Evolutionary conservation across 2,329 filamentous ascomycete species (phyloP).

Genomic region (Aspergillus hortae): DNA sequence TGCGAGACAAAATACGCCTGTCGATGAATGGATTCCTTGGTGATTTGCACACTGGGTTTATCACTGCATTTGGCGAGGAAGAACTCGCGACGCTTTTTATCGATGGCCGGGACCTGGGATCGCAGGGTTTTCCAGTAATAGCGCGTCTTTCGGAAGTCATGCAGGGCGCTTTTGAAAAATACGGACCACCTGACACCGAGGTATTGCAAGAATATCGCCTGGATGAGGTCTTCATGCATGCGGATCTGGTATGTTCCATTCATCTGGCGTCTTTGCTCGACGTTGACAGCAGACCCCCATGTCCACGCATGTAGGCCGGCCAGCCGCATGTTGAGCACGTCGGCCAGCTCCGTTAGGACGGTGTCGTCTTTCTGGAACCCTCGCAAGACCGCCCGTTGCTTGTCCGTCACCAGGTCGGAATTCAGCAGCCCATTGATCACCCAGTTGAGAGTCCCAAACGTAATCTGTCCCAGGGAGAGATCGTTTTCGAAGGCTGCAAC

Average conservation of each 20-base stretch:
- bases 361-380: conserved; percentile 8
- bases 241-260: conserved; percentile 10
- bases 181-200: conserved; percentile 10
- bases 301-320: conserved; percentile 8
- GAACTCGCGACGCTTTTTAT: conserved; percentile 10
- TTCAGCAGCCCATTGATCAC: conserved; percentile 3
- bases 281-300: conserved; percentile 6
- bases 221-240: conserved; percentile 14
- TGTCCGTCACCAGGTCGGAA: conserved; percentile 10
- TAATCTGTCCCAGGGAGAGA: neutral
- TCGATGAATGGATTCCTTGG: conserved; percentile 4
- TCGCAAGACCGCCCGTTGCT: conserved; percentile 8
- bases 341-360: conserved; percentile 7
- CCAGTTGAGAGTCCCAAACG: neutral
- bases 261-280: conserved; percentile 10
- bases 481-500: conserved; percentile 2
- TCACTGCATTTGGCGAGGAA: conserved; percentile 1
- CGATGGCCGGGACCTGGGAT: conserved; percentile 2
- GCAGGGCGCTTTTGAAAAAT: conserved; percentile 4
- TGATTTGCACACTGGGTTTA: neutral
- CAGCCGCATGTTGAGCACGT: conserved; percentile 13
- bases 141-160: neutral
- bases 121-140: conserved; percentile 7
- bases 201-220: conserved; percentile 13
- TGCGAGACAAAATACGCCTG: conserved; percentile 12